These are phyloP conservation scores for Nakazawaea populi DNA, from an alignment of 805 yeast species.

Conservation along the genomic window DNA sequence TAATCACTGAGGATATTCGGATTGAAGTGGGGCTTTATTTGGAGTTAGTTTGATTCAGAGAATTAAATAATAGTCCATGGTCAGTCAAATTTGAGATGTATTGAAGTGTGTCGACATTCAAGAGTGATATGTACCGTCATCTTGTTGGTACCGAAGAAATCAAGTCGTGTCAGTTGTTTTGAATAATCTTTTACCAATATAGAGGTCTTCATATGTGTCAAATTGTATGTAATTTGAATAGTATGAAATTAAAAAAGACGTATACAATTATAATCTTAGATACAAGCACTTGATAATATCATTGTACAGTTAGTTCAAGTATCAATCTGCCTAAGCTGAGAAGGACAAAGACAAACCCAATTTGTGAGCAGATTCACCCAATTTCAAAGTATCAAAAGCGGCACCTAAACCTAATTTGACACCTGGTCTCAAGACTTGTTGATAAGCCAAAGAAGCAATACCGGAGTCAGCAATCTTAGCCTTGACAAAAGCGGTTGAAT, in stretches of 20 bases:
- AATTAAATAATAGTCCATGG: no score
- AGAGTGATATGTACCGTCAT: no score
- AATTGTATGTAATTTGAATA: neutral
- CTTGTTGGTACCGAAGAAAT: no score
- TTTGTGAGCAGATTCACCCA: constrained; percentile 96
- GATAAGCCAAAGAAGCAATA: constrained; percentile 87
- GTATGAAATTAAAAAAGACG: neutral
- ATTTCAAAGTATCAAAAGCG: constrained; percentile 91
- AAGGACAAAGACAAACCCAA: constrained; percentile 92
- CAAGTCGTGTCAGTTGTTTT: no score
- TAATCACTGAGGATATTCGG: no score
- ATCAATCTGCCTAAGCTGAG: constrained; percentile 59
- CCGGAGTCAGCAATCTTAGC: constrained; percentile 97
- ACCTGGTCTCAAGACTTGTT: constrained; percentile 93
- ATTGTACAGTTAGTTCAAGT: no score
- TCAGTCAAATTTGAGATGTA: no score
- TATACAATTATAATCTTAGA: neutral
- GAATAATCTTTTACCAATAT: no score
- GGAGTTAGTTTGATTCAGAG: no score
- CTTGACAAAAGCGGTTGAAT: constrained; percentile 84
- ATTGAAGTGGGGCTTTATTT: no score
- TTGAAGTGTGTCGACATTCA: no score
- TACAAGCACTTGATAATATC: no score
- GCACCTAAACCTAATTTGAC: constrained; percentile 96
- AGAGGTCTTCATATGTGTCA: neutral